A percentile compares a stretch with the other conserved stretches of the same genome.
phyloP scores from a whole-genome alignment of 495 filamentous ascomycete genomes.

The Evansstolkia leycettana region DNA sequence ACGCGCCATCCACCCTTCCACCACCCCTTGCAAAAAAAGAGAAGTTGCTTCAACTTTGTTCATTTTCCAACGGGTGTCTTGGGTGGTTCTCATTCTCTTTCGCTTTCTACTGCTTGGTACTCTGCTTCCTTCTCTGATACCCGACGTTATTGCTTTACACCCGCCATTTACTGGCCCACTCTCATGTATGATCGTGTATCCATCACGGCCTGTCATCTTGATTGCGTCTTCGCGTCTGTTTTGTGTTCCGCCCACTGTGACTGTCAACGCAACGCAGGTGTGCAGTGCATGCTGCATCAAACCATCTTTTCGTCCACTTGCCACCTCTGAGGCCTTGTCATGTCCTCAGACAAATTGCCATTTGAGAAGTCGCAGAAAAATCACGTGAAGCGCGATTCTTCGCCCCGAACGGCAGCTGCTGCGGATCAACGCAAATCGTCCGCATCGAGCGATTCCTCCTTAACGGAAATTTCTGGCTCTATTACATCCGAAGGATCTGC shows the following conservation, averaged over 20 bases:
- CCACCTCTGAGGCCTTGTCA: constrained; percentile 10
- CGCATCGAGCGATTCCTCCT: constrained; percentile 12
- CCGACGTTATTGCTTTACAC: background rate
- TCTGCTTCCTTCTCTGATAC: no score
- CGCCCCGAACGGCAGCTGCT: constrained; percentile 7
- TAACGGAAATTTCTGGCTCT: no score
- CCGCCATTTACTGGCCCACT: background rate
- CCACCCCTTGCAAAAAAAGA: constrained; percentile 10
- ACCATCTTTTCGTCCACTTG: constrained; percentile 2
- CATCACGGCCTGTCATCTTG: background rate
- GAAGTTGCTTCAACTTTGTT: background rate
- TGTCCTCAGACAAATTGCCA: constrained; percentile 18
- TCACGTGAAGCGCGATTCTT: constrained; percentile 13
- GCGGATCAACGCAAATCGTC: constrained; percentile 13
- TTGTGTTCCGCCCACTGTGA: background rate
- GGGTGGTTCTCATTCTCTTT: background rate
- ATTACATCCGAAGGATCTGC: constrained; percentile 9
- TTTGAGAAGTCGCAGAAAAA: constrained; percentile 11
- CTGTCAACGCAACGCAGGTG: background rate
- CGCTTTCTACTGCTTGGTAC: background rate
- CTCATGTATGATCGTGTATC: background rate
- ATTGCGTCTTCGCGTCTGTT: background rate
- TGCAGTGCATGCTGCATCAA: no score
- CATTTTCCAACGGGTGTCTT: background rate
- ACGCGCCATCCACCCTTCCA: constrained; percentile 4